Evolutionary conservation across 2,329 filamentous ascomycete genomes (phyloP).

Genomic region (Aspergillus fijiensis): DNA sequence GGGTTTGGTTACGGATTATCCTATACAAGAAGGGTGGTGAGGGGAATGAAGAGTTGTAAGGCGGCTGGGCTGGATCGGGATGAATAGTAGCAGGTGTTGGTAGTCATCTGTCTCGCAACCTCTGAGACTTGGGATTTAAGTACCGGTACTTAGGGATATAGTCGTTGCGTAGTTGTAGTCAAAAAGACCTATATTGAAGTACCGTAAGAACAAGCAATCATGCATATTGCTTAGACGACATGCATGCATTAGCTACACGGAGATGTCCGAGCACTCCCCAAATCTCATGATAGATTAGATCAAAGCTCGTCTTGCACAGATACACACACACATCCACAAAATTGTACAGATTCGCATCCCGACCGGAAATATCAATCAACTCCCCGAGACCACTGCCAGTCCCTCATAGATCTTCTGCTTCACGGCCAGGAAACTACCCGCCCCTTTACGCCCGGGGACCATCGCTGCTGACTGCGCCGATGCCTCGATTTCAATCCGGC

Average conservation of each 20-base stretch:
- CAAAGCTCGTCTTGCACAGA: background rate
- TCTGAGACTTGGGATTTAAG: too few species aligned
- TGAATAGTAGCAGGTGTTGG: too few species aligned
- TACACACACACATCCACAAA: background rate
- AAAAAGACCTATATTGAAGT: background rate
- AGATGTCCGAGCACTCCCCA: background rate
- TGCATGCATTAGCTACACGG: background rate
- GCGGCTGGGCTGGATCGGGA: too few species aligned
- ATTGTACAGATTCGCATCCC: conserved; percentile 7
- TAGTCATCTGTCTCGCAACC: too few species aligned
- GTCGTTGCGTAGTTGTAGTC: background rate
- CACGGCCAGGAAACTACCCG: conserved; percentile 78
- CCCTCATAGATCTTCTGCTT: conserved; percentile 91
- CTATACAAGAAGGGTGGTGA: too few species aligned
- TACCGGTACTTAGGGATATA: too few species aligned
- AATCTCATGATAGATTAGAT: background rate
- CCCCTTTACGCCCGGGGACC: conserved; percentile 49
- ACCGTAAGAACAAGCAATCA: background rate
- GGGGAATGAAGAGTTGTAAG: too few species aligned
- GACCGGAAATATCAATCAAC: conserved; percentile 35
- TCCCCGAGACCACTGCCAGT: conserved; percentile 82
- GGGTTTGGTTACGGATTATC: too few species aligned
- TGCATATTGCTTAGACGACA: background rate
- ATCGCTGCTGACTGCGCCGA: conserved; percentile 56
- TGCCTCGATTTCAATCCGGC: conserved; percentile 83